Conservation (phyloP, 441 rosid species). For the Kokia cookei region DNA sequence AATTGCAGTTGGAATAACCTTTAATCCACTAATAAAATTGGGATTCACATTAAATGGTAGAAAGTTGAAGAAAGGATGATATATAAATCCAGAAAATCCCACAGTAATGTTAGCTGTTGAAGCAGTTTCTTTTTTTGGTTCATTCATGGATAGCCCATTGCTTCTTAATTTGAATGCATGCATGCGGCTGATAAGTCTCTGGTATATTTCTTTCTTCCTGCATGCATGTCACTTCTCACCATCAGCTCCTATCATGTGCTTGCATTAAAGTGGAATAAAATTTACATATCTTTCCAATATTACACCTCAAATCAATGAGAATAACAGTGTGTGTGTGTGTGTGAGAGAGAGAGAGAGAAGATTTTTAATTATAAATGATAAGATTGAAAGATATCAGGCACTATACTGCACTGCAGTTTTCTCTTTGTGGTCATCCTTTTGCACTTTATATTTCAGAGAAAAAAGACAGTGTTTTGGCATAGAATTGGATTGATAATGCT, state of each 20-base stretch:
- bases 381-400: not conserved
- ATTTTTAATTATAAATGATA: not conserved
- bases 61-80: slow-evolving; percentile 15
- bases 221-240: slow-evolving; percentile 28
- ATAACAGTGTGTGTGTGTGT: not conserved
- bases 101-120: not conserved
- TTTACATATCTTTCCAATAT: not conserved
- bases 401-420: not conserved
- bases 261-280: slow-evolving; percentile 16
- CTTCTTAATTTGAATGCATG: slow-evolving; percentile 11
- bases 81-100: not conserved
- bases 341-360: not conserved
- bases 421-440: not conserved
- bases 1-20: slow-evolving; percentile 14
- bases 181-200: slow-evolving; percentile 2
- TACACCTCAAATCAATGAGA: not conserved
- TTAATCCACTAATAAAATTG: slow-evolving; percentile 15
- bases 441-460: not conserved
- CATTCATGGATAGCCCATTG: slow-evolving; percentile 4
- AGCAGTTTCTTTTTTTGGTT: not conserved
- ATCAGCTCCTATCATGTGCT: slow-evolving; percentile 27
- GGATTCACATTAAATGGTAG: not conserved
- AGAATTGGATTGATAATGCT: slow-evolving; percentile 15
- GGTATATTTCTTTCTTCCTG: not conserved
- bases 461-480: not conserved